These are phyloP conservation scores for Ceratobasidium sp. DNA, from an alignment of 1,284 basidiomycete species.

Conservation along the genomic window DNA sequence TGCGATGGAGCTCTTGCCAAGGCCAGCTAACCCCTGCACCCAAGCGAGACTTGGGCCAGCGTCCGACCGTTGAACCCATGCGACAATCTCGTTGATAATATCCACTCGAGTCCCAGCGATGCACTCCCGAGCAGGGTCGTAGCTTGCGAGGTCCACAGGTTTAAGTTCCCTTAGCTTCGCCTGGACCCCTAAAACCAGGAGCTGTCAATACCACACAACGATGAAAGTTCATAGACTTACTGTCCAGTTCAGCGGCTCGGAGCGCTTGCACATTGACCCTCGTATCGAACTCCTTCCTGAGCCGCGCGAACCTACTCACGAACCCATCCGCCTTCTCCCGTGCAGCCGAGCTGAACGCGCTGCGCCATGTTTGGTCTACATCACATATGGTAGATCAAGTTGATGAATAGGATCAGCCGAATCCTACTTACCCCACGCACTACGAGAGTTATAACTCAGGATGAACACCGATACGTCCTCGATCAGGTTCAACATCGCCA, in stretches of 20 bases:
- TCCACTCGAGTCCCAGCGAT: not conserved
- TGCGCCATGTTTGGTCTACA: not conserved
- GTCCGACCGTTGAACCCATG: not conserved
- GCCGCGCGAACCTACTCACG: not conserved
- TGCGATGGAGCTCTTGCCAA: slow-evolving; percentile 51
- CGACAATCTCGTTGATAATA: not conserved
- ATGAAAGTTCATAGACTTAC: not conserved
- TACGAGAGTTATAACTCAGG: not conserved
- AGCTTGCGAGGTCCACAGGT: not conserved
- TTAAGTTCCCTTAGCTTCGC: not conserved
- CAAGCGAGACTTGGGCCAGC: slow-evolving; percentile 30
- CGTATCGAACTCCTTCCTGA: not conserved
- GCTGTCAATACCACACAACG: not conserved
- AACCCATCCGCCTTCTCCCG: not conserved
- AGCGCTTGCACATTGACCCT: not conserved
- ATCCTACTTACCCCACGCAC: not conserved
- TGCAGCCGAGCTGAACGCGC: not conserved
- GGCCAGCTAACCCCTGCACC: slow-evolving; percentile 51
- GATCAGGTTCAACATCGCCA: not conserved
- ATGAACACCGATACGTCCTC: slow-evolving; percentile 10
- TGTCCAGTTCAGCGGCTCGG: not conserved
- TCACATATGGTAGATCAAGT: not conserved
- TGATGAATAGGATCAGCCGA: not conserved
- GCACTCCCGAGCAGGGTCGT: not conserved
- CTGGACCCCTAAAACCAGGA: not conserved